A percentile compares a stretch with the other conserved stretches of the same genome.
Evolutionary conservation across 495 filamentous ascomycete species (phyloP).

Genomic region (Cairneyella variabilis): DNA sequence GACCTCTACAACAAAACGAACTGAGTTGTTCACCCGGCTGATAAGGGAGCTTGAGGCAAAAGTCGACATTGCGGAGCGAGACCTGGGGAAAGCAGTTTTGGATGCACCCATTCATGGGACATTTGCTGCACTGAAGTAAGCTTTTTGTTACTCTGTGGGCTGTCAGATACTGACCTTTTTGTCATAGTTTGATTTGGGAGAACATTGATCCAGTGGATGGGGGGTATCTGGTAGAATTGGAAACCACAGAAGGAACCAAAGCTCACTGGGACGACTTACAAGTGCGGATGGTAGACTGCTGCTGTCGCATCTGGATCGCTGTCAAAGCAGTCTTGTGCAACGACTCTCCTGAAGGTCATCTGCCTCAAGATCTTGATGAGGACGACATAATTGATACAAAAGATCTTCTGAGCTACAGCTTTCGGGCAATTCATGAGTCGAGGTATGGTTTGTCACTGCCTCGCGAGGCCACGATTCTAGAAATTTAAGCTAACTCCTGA

Average conservation of each 20-base stretch:
- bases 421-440: constrained; percentile 86
- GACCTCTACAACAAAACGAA: constrained; percentile 1
- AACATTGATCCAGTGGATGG: constrained; percentile 2
- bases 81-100: constrained; percentile 57
- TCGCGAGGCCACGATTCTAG: neutral
- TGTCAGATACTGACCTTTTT: neutral
- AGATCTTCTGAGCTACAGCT: constrained; percentile 86
- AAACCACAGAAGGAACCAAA: neutral
- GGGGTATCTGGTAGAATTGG: neutral
- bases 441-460: constrained; percentile 47
- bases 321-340: constrained; percentile 77
- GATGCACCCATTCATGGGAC: constrained; percentile 68
- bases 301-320: constrained; percentile 65
- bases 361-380: constrained; percentile 67
- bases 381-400: constrained; percentile 72
- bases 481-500: constrained; percentile 5
- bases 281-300: constrained; percentile 49
- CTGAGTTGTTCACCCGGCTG: constrained; percentile 9
- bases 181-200: constrained; percentile 20
- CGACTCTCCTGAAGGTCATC: constrained; percentile 86
- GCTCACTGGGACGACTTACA: constrained; percentile 35
- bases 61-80: constrained; percentile 47
- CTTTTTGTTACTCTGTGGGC: neutral
- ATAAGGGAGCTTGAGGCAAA: constrained; percentile 42
- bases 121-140: constrained; percentile 61